Conservation (phyloP, 2,329 filamentous ascomycete genomes). For the Chaetomiaceae sp. region DNA sequence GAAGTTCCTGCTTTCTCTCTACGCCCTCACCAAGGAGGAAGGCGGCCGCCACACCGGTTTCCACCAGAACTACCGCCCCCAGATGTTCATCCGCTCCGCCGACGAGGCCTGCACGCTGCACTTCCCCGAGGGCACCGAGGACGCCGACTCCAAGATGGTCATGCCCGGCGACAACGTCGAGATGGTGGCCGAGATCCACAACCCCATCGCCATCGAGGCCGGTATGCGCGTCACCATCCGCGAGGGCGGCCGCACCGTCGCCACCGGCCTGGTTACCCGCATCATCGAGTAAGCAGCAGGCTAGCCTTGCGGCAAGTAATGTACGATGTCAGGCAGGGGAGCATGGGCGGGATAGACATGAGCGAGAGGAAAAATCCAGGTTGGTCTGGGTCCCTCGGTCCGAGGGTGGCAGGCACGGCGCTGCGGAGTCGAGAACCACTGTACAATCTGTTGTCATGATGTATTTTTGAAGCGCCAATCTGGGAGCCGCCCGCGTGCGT, state of each 20-base stretch:
- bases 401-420: slow-evolving; percentile 13
- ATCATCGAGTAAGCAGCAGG: slow-evolving; percentile 52
- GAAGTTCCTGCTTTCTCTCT: slow-evolving; percentile 93
- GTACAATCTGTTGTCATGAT: slow-evolving; percentile 24
- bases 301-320: not conserved
- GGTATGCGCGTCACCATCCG: slow-evolving; percentile 98
- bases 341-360: slow-evolving; percentile 5
- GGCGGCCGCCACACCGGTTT: slow-evolving; percentile 97
- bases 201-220: slow-evolving; percentile 81
- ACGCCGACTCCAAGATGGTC: slow-evolving; percentile 71
- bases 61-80: slow-evolving; percentile 91
- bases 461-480: slow-evolving; percentile 23
- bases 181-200: slow-evolving; percentile 84
- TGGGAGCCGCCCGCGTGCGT: slow-evolving; percentile 14
- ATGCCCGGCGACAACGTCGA: slow-evolving; percentile 99
- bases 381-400: not conserved
- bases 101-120: slow-evolving; percentile 73
- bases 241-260: slow-evolving; percentile 88
- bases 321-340: slow-evolving; percentile 12
- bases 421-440: slow-evolving; percentile 15
- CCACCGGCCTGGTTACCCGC: slow-evolving; percentile 76
- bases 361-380: not conserved
- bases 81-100: slow-evolving; percentile 92
- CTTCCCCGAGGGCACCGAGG: slow-evolving; percentile 81
- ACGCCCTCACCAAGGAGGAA: slow-evolving; percentile 96